phyloP scores from a whole-genome alignment of 495 filamentous ascomycete genomes.

The Penicillium cosmopolitanum region DNA sequence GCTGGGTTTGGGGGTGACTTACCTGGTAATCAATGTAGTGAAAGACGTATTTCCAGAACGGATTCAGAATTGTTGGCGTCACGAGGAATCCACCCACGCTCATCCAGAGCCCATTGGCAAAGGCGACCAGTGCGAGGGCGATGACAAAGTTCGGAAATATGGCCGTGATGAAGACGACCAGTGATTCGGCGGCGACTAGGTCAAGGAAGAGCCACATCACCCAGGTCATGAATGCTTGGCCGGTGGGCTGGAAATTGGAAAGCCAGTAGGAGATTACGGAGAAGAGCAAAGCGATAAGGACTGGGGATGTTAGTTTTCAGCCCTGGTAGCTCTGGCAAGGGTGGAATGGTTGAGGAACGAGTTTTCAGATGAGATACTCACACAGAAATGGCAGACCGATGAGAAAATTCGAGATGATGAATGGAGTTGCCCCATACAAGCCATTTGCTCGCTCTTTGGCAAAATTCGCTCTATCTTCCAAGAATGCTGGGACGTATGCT shows the following conservation, averaged over 20 bases:
- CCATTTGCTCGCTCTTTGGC: conserved; percentile 82
- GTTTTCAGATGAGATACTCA: conserved; percentile 18
- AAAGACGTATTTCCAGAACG: conserved; percentile 83
- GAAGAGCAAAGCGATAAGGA: conserved; percentile 75
- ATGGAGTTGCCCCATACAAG: conserved; percentile 71
- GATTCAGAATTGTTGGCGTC: conserved; percentile 68
- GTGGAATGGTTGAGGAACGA: not conserved
- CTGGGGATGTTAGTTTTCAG: conserved; percentile 20
- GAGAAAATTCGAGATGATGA: conserved; percentile 77
- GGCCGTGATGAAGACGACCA: conserved; percentile 74
- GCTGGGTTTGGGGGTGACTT: conserved; percentile 9
- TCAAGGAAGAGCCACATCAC: conserved; percentile 88
- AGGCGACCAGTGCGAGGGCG: conserved; percentile 73
- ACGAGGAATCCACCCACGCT: conserved; percentile 80
- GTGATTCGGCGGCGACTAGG: conserved; percentile 75
- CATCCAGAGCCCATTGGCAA: conserved; percentile 89
- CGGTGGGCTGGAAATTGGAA: conserved; percentile 70
- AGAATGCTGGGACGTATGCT: conserved; percentile 79
- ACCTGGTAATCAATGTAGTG: conserved; percentile 82
- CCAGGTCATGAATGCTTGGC: conserved; percentile 72
- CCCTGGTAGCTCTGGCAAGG: too few species aligned
- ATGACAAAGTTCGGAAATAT: conserved; percentile 80
- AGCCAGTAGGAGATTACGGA: conserved; percentile 79
- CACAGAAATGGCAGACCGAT: conserved; percentile 78
- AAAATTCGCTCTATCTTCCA: conserved; percentile 76